Evolutionary conservation across 768 basidiomycete species (phyloP), one percentile per base, ranked within the genome.

Genomic region (Phylloporus sp.): DNA sequence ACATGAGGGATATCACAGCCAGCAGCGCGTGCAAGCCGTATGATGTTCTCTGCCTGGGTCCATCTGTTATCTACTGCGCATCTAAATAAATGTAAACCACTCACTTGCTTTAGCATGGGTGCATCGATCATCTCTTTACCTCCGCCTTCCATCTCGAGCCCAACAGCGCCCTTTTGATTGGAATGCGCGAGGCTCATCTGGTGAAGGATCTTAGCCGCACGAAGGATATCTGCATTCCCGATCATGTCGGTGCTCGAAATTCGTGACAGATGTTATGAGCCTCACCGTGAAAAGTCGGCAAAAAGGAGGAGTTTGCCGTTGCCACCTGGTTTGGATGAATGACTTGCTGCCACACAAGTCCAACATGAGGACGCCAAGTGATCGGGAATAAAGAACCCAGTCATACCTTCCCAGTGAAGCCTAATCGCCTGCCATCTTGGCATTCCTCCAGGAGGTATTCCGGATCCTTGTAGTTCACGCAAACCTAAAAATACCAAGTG

Each of bases 301-400:
- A 80, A 65, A 88, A 97, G 1, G 86, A 84, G 6, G 77, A 70
- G 53, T 95, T 88, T 23, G 95, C 89, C 7, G 79, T 75, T 29
- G 79, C 77, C 5, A 95, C 80, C 68, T 97, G 95, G 23, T 73
- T 72, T 0, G 95, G 95, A 67, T 97, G 95, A 35, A 97, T 95
- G 2, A 88, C 91, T 93, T 97, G 95, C 91, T 93, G 66, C 42
- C 43, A 31, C 28, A 18, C 18, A 51, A 27, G 38, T 29, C 38
- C 20, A 45, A 23, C 22, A 42, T 53, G 31, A 46, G 39, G 18
- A 32, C 36, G 27, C 39, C 49, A 24, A 23, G n/a, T 48, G 55
- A 50, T 27, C 28, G 12, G 40, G 9, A 32, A 38, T 13, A 35
- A 45, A 13, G 11, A 36, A 47, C 15, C n/a, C 9, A 42, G 35